These are phyloP conservation scores for Spathaspora boniae DNA, from an alignment of 805 yeast species.

Conservation along the genomic window DNA sequence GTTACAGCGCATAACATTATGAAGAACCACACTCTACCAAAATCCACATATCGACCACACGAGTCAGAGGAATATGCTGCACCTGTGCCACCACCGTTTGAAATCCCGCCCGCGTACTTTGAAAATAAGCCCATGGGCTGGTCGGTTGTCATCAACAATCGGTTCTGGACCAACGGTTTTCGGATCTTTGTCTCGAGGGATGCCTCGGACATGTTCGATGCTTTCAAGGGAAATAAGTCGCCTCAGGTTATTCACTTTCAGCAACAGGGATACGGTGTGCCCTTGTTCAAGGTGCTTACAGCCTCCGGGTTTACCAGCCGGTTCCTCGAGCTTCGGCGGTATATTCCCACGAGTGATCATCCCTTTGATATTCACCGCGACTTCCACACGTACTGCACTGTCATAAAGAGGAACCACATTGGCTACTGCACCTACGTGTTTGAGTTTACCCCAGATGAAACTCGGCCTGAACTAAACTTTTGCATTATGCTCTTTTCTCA, in stretches of 20 bases:
- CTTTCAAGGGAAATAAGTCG: conserved; percentile 5
- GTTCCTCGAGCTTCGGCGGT: conserved; percentile 6
- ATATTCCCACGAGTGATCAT: conserved; percentile 3
- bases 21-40: conserved; percentile 3
- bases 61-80: background rate
- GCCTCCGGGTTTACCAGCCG: conserved; percentile 1
- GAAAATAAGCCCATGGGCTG: conserved; percentile 1
- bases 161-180: conserved; percentile 4
- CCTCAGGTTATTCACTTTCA: conserved; percentile 6
- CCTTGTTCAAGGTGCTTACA: conserved; percentile 9
- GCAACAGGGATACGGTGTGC: conserved; percentile 8
- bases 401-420: conserved; percentile 1
- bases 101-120: conserved; percentile 4
- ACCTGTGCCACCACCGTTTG: background rate
- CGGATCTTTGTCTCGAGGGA: conserved; percentile 8
- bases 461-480: conserved; percentile 2
- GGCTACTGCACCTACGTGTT: conserved; percentile 6
- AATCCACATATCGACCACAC: conserved; percentile 1
- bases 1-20: background rate
- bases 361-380: conserved; percentile 9
- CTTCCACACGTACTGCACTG: conserved; percentile 7
- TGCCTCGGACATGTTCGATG: conserved; percentile 6
- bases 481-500: conserved; percentile 10
- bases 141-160: conserved; percentile 6
- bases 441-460: conserved; percentile 9